phyloP scores from a whole-genome alignment of 169 alveolate genomes.

The Eimeria zaria region DNA sequence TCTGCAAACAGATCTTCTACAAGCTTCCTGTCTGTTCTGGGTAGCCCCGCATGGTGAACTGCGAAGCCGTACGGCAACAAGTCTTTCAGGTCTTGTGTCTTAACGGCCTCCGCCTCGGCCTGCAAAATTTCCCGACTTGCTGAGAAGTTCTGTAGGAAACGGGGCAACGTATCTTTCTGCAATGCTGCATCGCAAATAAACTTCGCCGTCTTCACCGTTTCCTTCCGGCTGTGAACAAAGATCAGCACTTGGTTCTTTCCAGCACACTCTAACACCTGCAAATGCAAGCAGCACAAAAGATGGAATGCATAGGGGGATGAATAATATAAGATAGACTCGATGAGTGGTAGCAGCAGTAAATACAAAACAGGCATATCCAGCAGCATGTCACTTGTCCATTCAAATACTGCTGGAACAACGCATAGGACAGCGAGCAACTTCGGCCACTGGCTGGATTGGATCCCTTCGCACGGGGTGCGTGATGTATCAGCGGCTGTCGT shows the following conservation, averaged over 20 bases:
- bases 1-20: slow-evolving; percentile 99
- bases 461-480: neutral
- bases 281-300: neutral
- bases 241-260: slow-evolving; percentile 97
- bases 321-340: slow-evolving; percentile 39
- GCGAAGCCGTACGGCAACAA: slow-evolving; percentile 99
- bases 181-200: slow-evolving; percentile 96
- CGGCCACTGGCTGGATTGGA: neutral
- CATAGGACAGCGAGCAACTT: neutral
- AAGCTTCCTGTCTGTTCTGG: slow-evolving; percentile 98
- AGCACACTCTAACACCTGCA: slow-evolving; percentile 91
- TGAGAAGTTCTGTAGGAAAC: slow-evolving; percentile 94
- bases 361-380: neutral
- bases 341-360: neutral
- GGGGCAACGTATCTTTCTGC: slow-evolving; percentile 92
- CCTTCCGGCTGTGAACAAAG: slow-evolving; percentile 99
- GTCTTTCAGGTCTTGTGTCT: slow-evolving; percentile 96
- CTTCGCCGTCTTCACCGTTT: slow-evolving; percentile 98
- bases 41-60: slow-evolving; percentile 99
- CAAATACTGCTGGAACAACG: neutral
- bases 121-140: slow-evolving; percentile 96
- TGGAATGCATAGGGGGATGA: neutral
- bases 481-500: neutral
- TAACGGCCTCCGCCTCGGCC: slow-evolving; percentile 94
- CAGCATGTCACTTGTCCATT: neutral